These are phyloP conservation scores for Huntiella bhutanensis DNA, from an alignment of 2,329 filamentous ascomycete species.

Conservation along the genomic window DNA sequence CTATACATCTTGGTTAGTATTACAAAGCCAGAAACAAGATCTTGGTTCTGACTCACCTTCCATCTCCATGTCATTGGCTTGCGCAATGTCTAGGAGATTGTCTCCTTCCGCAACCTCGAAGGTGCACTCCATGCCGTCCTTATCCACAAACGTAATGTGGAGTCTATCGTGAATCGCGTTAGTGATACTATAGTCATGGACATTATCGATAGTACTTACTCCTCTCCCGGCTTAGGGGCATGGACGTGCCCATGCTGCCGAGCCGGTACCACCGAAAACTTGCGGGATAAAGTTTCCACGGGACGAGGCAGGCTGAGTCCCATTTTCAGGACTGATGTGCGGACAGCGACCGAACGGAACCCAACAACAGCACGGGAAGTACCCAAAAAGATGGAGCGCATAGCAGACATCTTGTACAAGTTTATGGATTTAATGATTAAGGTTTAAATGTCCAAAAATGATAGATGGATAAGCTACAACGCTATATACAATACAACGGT, in stretches of 20 bases:
- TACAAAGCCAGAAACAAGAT: background rate
- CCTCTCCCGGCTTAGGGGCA: conserved; percentile 75
- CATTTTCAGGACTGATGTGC: conserved; percentile 13
- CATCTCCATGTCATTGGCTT: conserved; percentile 92
- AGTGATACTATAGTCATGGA: background rate
- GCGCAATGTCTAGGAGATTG: conserved; percentile 87
- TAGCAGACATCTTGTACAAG: conserved; percentile 4
- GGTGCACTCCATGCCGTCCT: conserved; percentile 58
- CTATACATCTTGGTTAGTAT: conserved; percentile 15
- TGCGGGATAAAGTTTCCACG: no score
- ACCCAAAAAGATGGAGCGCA: conserved; percentile 6
- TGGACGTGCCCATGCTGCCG: conserved; percentile 58
- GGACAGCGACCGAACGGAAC: conserved; percentile 6
- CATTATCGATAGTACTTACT: conserved; percentile 39
- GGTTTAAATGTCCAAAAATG: no score
- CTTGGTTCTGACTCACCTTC: conserved; percentile 40
- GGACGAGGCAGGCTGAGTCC: no score
- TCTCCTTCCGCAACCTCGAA: conserved; percentile 71
- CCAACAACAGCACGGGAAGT: conserved; percentile 4
- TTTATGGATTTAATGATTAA: no score
- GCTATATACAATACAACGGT: background rate
- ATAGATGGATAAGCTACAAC: background rate
- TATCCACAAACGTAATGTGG: conserved; percentile 82
- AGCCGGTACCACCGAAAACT: no score
- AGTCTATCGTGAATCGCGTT: conserved; percentile 32